Conservation (phyloP, 352 stramenopile species). For the Stramenopiles sp. region DNA sequence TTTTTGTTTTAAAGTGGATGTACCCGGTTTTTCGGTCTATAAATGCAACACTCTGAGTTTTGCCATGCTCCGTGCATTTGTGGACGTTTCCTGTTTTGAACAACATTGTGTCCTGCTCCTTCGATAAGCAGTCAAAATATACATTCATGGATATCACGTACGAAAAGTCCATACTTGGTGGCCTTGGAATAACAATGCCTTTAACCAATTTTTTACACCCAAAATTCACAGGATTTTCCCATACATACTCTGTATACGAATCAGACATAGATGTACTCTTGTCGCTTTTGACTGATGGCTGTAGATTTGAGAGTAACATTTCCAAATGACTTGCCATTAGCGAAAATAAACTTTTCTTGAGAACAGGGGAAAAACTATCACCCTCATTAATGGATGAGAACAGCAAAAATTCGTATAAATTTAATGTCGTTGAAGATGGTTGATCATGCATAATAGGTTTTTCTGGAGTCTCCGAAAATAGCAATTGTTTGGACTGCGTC, state of each 20-base stretch:
- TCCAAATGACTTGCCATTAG: neutral
- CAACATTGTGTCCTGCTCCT: neutral
- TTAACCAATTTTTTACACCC: neutral
- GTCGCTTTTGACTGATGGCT: neutral
- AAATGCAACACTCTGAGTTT: neutral
- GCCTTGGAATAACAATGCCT: neutral
- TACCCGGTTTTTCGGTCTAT: neutral
- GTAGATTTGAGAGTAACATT: neutral
- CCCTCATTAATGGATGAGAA: neutral
- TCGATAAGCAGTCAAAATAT: neutral
- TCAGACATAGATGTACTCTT: neutral
- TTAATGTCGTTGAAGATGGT: neutral
- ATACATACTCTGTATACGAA: neutral
- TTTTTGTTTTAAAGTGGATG: constrained; percentile 6
- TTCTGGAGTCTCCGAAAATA: too few species aligned
- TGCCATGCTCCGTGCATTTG: neutral
- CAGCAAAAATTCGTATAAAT: constrained; percentile 10
- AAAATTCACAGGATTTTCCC: neutral
- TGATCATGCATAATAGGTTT: neutral
- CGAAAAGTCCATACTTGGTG: constrained; percentile 2
- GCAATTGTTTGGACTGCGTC: too few species aligned
- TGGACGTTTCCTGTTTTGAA: constrained; percentile 6
- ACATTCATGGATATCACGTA: neutral
- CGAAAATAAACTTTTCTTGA: neutral
- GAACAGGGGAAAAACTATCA: neutral